Evolutionary conservation across 2,329 filamentous ascomycete genomes (phyloP).

Genomic region (Colletotrichum higginsianum): DNA sequence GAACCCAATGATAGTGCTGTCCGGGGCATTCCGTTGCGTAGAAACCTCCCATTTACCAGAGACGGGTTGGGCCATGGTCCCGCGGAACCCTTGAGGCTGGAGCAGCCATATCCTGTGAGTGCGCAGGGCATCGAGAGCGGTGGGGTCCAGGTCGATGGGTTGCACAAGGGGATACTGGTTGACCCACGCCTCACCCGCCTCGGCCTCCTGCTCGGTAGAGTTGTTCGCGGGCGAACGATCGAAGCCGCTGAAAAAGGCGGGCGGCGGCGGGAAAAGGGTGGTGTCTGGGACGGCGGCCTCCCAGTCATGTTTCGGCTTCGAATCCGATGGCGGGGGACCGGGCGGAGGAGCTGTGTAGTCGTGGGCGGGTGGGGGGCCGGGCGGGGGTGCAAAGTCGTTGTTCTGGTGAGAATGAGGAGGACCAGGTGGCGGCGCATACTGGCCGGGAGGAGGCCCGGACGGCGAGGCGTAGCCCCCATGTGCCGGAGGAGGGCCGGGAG

Average conservation of each 20-base stretch:
- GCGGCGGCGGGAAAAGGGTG: slow-evolving; percentile 80
- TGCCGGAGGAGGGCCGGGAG: slow-evolving; percentile 54
- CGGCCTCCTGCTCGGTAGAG: slow-evolving; percentile 74
- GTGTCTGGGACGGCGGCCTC: slow-evolving; percentile 79
- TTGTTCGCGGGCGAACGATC: slow-evolving; percentile 79
- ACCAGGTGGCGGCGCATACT: slow-evolving; percentile 46
- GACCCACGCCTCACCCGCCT: slow-evolving; percentile 78
- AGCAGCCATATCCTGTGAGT: slow-evolving; percentile 69
- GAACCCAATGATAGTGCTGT: slow-evolving; percentile 76
- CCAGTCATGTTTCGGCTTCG: slow-evolving; percentile 75
- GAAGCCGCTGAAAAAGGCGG: slow-evolving; percentile 74
- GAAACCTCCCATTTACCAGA: slow-evolving; percentile 68
- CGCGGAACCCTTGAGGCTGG: slow-evolving; percentile 63
- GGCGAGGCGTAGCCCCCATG: slow-evolving; percentile 46
- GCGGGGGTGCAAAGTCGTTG: slow-evolving; percentile 47
- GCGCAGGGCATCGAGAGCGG: slow-evolving; percentile 63
- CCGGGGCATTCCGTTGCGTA: slow-evolving; percentile 62
- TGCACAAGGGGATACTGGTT: slow-evolving; percentile 68
- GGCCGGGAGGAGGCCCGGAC: slow-evolving; percentile 40
- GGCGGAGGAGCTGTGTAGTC: slow-evolving; percentile 55
- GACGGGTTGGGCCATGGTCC: slow-evolving; percentile 60
- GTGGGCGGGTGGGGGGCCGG: slow-evolving; percentile 49
- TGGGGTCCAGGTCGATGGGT: slow-evolving; percentile 65
- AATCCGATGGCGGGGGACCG: slow-evolving; percentile 48
- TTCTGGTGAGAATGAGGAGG: slow-evolving; percentile 49